Percentiles rank a stretch among this genome's conserved stretches.
Evolutionary conservation across 139 green algal species (phyloP).

Genomic region (Medakamo hakoo): DNA sequence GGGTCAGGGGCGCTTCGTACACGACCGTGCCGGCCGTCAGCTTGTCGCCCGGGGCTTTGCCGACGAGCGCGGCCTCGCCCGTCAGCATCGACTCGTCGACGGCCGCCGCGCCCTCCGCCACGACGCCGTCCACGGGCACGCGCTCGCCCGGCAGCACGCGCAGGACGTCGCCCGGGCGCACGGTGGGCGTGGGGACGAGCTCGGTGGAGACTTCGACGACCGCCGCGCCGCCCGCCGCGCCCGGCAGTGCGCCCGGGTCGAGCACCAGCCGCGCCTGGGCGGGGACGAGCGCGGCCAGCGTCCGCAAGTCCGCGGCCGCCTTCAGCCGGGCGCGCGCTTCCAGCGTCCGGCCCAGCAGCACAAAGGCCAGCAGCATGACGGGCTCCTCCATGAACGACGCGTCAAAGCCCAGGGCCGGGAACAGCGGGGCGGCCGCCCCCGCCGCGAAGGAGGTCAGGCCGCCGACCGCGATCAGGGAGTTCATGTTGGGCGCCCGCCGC

Average conservation of each 20-base stretch:
- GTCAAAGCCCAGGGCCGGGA: constrained; percentile 38
- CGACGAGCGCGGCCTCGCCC: constrained; percentile 43
- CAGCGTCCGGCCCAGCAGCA: constrained; percentile 70
- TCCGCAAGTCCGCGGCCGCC: constrained; percentile 39
- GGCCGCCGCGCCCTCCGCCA: constrained; percentile 38
- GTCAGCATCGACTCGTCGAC: constrained; percentile 86
- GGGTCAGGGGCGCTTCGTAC: constrained; percentile 57
- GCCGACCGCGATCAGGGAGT: constrained; percentile 72
- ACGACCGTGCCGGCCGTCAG: constrained; percentile 69
- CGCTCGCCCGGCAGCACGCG: constrained; percentile 75
- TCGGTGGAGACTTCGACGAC: constrained; percentile 14
- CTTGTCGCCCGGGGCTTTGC: constrained; percentile 23
- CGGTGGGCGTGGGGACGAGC: constrained; percentile 26
- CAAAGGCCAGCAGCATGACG: constrained; percentile 91
- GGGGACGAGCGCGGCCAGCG: constrained; percentile 59
- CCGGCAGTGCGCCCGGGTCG: constrained; percentile 22
- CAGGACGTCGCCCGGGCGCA: constrained; percentile 33
- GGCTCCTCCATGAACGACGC: constrained; percentile 77
- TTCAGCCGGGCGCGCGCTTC: constrained; percentile 46
- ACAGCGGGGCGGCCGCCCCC: constrained; percentile 15
- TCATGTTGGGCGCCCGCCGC: constrained; percentile 78
- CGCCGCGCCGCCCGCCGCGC: not conserved
- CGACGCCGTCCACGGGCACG: constrained; percentile 74
- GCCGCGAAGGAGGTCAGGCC: constrained; percentile 46
- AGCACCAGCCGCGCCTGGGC: constrained; percentile 40